Percentiles rank a stretch among this genome's conserved stretches.
Conservation (phyloP, 192 early-diverging fungal genomes). For the Coemansia sp. region DNA sequence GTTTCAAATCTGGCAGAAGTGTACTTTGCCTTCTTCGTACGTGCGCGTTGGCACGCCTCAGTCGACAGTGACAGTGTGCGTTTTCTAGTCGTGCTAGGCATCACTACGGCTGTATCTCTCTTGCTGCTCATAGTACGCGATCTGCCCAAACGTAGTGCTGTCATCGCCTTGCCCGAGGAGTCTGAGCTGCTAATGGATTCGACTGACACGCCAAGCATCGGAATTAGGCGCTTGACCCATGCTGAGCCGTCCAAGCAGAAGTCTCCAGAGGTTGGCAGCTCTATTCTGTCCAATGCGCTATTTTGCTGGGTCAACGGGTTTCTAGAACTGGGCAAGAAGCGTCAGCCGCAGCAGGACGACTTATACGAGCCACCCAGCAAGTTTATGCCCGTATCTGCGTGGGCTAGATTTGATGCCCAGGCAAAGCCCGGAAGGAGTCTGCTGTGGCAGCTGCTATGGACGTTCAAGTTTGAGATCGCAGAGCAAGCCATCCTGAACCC, state of each 20-base stretch:
- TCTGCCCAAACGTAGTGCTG: slow-evolving; percentile 13
- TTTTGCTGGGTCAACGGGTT: slow-evolving; percentile 37
- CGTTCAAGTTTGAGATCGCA: slow-evolving; percentile 46
- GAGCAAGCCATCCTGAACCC: slow-evolving; percentile 45
- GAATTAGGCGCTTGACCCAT: not conserved
- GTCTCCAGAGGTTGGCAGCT: slow-evolving; percentile 30
- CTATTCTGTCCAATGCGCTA: slow-evolving; percentile 28
- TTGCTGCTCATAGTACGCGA: slow-evolving; percentile 32
- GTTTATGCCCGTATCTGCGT: slow-evolving; percentile 11
- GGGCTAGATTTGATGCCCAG: slow-evolving; percentile 18
- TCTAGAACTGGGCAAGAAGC: slow-evolving; percentile 14
- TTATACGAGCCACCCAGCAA: slow-evolving; percentile 17
- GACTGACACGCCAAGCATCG: not conserved
- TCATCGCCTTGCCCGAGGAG: not conserved
- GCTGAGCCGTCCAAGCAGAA: not conserved
- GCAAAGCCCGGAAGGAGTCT: slow-evolving; percentile 15
- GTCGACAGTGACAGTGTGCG: not conserved
- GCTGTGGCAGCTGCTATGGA: slow-evolving; percentile 26
- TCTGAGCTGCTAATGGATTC: not conserved
- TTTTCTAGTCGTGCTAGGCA: not conserved
- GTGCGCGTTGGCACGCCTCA: slow-evolving; percentile 21
- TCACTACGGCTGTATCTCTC: not conserved
- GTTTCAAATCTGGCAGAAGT: slow-evolving; percentile 6
- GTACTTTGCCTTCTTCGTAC: slow-evolving; percentile 27
- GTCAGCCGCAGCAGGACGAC: slow-evolving; percentile 27